phyloP scores from a whole-genome alignment of 208 protist species.

The Wallacemonas sp. region DNA sequence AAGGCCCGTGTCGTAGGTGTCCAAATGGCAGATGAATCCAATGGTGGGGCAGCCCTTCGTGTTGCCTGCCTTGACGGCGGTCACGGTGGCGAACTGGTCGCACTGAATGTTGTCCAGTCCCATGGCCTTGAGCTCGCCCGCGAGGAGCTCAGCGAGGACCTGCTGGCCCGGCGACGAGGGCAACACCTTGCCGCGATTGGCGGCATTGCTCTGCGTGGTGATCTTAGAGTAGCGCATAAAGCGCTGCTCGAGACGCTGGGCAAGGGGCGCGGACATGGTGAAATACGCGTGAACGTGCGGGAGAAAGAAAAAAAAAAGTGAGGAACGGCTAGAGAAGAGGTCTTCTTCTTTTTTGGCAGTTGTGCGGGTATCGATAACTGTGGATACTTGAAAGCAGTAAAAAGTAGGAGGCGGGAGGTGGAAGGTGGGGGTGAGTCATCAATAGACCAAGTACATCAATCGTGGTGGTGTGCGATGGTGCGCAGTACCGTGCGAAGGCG shows the following conservation, averaged over 20 bases:
- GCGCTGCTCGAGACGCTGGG: conserved; percentile 56
- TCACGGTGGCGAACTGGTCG: conserved; percentile 78
- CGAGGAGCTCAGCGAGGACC: conserved; percentile 77
- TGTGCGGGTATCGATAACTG: too few relatives aligned
- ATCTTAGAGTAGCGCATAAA: conserved; percentile 86
- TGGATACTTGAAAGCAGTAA: too few relatives aligned
- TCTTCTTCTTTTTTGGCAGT: too few relatives aligned
- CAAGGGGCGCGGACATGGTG: conserved; percentile 38
- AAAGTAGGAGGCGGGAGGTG: too few relatives aligned
- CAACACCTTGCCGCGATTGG: conserved; percentile 58
- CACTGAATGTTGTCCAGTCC: conserved; percentile 57
- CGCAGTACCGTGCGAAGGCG: too few relatives aligned
- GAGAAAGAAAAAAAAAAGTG: conserved; percentile 21
- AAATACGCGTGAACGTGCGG: neutral
- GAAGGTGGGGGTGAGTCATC: too few relatives aligned
- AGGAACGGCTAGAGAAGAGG: neutral
- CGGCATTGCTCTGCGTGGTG: conserved; percentile 63
- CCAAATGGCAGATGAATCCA: conserved; percentile 86
- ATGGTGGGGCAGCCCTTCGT: conserved; percentile 58
- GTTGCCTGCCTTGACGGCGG: conserved; percentile 71
- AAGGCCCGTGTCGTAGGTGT: conserved; percentile 81
- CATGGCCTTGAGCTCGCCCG: conserved; percentile 50
- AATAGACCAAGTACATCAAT: too few relatives aligned
- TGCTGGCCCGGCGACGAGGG: conserved; percentile 82
- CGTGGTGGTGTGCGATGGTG: too few relatives aligned